Evolutionary conservation across 1,284 basidiomycete species (phyloP).

Genomic region (Boletus smithii): DNA sequence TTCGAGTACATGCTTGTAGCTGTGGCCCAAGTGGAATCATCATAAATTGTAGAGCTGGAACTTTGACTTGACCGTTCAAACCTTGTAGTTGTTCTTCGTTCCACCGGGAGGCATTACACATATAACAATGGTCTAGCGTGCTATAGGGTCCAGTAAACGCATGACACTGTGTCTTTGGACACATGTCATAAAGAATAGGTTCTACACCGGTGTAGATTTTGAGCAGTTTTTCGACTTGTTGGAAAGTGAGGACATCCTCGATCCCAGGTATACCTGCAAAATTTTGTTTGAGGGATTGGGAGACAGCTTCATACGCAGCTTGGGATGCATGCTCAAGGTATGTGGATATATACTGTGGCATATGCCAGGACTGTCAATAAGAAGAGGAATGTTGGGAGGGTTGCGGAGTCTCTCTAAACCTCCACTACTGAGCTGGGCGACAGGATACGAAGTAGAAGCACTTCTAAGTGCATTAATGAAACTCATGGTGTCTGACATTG

Average conservation of each 20-base stretch:
- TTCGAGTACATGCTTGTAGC: not conserved
- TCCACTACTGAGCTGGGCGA: not conserved
- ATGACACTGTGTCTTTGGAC: not conserved
- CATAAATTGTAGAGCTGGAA: not conserved
- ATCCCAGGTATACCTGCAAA: not conserved
- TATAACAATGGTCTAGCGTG: too few relatives aligned
- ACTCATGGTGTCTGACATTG: too few relatives aligned
- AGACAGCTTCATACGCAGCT: not conserved
- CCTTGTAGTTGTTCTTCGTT: not conserved
- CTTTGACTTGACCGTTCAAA: not conserved
- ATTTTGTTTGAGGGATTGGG: not conserved
- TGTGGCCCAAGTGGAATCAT: not conserved
- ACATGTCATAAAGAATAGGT: not conserved
- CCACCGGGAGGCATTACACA: not conserved
- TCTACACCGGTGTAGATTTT: not conserved
- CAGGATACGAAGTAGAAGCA: not conserved
- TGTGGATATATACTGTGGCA: not conserved
- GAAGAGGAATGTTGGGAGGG: not conserved
- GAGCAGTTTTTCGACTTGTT: too few relatives aligned
- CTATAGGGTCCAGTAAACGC: not conserved
- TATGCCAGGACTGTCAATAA: not conserved
- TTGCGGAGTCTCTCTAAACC: not conserved
- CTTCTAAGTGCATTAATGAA: not conserved
- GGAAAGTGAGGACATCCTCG: not conserved
- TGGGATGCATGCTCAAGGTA: slow-evolving; percentile 6